These are phyloP conservation scores for Fragaria nilgerrensis DNA, from an alignment of 306 rosid species.

Conservation along the genomic window DNA sequence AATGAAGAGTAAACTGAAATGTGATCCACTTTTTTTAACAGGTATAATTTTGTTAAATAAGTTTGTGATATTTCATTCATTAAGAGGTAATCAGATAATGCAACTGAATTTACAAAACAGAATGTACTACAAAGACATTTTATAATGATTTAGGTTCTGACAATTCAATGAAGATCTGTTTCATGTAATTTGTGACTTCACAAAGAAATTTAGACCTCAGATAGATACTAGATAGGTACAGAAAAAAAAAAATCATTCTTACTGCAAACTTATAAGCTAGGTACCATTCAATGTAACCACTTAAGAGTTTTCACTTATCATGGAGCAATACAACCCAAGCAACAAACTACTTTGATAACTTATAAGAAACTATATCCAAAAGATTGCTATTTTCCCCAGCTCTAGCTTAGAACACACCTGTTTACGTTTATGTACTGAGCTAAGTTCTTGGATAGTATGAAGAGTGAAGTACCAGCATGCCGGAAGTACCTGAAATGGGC, in stretches of 20 bases:
- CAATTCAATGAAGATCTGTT: not conserved
- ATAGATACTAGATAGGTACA: not conserved
- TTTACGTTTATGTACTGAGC: constrained; percentile 79
- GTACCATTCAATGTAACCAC: not conserved
- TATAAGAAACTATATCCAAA: constrained; percentile 9
- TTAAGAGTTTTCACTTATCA: not conserved
- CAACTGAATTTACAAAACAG: not conserved
- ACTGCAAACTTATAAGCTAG: not conserved
- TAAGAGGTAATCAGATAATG: not conserved
- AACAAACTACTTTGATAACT: constrained; percentile 6
- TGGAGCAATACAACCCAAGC: constrained; percentile 11
- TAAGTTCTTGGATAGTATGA: constrained; percentile 87
- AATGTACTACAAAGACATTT: not conserved
- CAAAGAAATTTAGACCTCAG: not conserved
- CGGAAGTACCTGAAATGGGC: constrained; percentile 76
- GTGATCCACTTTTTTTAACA: not conserved
- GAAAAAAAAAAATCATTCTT: not conserved
- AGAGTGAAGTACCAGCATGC: constrained; percentile 76
- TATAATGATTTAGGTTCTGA: not conserved
- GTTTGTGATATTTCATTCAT: not conserved
- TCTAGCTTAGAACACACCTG: constrained; percentile 60
- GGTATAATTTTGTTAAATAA: not conserved
- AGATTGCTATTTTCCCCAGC: not conserved
- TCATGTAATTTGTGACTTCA: not conserved
- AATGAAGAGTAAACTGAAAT: constrained; percentile 16